Percentiles rank a stretch among this genome's conserved stretches.
phyloP scores from a whole-genome alignment of 129 eudicot genomes.

The Pittosporum tobira region DNA sequence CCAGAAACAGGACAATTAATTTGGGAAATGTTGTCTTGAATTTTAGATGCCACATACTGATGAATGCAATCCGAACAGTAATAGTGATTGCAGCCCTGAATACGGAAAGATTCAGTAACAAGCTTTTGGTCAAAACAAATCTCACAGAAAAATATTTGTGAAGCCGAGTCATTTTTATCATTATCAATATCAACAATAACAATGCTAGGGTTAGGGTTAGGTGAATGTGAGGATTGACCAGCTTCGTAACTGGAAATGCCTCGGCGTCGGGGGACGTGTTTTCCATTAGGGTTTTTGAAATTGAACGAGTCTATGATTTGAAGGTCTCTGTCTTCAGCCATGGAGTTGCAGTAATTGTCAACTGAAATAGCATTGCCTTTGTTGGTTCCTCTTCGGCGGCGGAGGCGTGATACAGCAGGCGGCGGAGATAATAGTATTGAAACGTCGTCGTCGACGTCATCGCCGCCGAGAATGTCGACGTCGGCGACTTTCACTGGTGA shows the following conservation, averaged over 20 bases:
- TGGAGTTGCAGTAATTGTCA: not conserved
- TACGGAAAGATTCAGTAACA: not conserved
- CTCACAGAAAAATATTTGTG: too few relatives aligned
- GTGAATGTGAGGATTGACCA: not conserved
- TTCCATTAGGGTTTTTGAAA: not conserved
- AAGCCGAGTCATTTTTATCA: too few relatives aligned
- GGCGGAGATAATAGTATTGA: not conserved
- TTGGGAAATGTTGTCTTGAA: constrained; percentile 20
- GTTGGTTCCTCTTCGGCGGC: not conserved
- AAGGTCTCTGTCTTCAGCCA: constrained; percentile 11
- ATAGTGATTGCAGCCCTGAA: constrained; percentile 7
- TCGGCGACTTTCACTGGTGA: not conserved
- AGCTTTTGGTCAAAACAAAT: not conserved
- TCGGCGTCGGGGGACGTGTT: not conserved
- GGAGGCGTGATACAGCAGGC: too few relatives aligned
- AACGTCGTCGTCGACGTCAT: not conserved
- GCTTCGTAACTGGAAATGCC: not conserved
- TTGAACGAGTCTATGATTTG: not conserved
- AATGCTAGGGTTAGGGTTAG: too few relatives aligned
- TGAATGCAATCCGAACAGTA: constrained; percentile 32
- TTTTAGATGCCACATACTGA: constrained; percentile 30
- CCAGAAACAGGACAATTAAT: constrained; percentile 32
- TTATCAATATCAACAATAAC: too few relatives aligned
- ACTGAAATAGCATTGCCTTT: constrained; percentile 1
- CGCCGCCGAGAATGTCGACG: too few relatives aligned